Percentiles rank a stretch among this genome's conserved stretches.
phyloP scores from a whole-genome alignment of 345 rosid species.

The Salix purpurea region DNA sequence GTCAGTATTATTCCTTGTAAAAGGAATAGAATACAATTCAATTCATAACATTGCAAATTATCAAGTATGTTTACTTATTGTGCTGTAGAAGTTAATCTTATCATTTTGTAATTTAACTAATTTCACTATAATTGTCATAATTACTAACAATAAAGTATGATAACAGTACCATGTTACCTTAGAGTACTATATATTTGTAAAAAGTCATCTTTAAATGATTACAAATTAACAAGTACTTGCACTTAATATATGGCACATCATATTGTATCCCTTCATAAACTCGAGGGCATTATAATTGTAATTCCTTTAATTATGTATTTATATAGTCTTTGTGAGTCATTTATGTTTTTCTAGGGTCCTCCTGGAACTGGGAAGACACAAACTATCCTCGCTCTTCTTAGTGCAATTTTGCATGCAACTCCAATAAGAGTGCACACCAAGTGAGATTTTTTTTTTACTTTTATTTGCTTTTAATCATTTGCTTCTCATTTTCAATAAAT shows the following conservation, averaged over 20 bases:
- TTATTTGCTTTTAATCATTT: background rate
- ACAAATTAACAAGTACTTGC: background rate
- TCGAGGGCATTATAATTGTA: no score
- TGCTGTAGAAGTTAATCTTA: background rate
- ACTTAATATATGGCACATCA: background rate
- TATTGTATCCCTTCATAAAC: background rate
- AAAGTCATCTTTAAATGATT: background rate
- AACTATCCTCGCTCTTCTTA: conserved; percentile 87
- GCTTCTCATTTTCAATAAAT: background rate
- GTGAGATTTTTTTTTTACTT: conserved; percentile 33
- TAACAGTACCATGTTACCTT: background rate
- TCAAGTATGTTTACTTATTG: background rate
- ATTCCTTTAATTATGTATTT: background rate
- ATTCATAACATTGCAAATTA: background rate
- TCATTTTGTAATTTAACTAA: background rate
- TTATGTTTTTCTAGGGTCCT: conserved; percentile 66
- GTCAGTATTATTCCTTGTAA: background rate
- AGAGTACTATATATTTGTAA: background rate
- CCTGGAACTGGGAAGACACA: conserved; percentile 99
- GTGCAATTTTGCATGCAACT: conserved; percentile 95
- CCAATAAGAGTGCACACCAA: conserved; percentile 67
- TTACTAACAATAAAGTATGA: background rate
- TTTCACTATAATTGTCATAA: background rate
- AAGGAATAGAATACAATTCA: background rate
- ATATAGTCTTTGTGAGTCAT: conserved; percentile 11